Base-by-base conservation (phyloP, 495 filamentous ascomycete species). In the Ascodesmis nigricans region DNA sequence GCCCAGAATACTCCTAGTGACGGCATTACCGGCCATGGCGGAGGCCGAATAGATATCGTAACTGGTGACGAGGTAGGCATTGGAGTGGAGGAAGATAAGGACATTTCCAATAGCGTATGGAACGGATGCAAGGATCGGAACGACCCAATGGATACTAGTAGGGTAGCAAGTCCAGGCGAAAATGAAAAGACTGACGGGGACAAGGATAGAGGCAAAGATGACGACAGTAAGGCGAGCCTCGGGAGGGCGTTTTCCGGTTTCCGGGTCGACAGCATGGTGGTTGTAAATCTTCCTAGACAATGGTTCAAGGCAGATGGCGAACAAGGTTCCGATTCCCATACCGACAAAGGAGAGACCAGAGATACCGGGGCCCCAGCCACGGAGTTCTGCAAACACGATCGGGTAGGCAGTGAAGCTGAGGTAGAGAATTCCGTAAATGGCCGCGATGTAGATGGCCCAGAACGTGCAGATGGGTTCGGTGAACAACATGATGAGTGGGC, bases 331-430 rank as follows among this genome's bases (percentile, higher is more conserved):
- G 39, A 77, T 55, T 41, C 78, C 78, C 35, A 92, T 82, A 18
- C 79, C 78, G 3, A 72, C 47, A 56, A 87, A 91, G 4, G 78
- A 60, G 2, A 91, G 66, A n/a, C 77, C 77, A 1, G 69, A 62
- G 21, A 78, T 49, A 27, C 75, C 71, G 24, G 71, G 61, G 23
- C 62, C 64, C 82, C 81, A 91, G 43, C 70, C 69, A 20, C 80
- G 75, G 36, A 70, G 47, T 17, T 67, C 49, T 17, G 67, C 59
- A 55, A 78, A 91, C 33, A 91, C 72, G 35, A 90, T 74, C 3
- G 82, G 82, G 44, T 71, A 73, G 10, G 78, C 78, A 19, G 79
- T 71, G 55, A 93, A 91, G 55, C 79, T 82, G 21, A 90, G 64
- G 50, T 90, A 90, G 0, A 91, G 60, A 33, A 82, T 78, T 10